A percentile compares a stretch with the other conserved stretches of the same genome.
Conservation (phyloP, 192 early-diverging fungal genomes). For the Coemansia sp. region DNA sequence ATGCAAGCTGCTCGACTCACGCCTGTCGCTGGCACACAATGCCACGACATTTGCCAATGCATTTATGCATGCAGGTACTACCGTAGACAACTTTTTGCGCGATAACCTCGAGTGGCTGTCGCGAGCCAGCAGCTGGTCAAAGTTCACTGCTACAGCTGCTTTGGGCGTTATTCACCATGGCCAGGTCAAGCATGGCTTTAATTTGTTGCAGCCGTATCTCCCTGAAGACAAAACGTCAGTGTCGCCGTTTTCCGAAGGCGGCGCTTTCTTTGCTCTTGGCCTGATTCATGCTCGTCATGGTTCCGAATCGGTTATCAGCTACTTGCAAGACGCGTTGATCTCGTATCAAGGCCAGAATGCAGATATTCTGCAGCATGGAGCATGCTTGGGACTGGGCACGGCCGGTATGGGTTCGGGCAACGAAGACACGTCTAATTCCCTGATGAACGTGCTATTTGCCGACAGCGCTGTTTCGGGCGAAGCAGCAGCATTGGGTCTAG, state of each 20-base stretch:
- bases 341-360: conserved; percentile 60
- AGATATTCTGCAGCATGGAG: conserved; percentile 96
- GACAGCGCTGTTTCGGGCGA: conserved; percentile 98
- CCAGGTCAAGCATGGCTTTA: conserved; percentile 82
- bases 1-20: conserved; percentile 82
- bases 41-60: conserved; percentile 96
- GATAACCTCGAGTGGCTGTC: conserved; percentile 97
- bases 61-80: conserved; percentile 97
- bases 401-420: conserved; percentile 95
- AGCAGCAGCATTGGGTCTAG: conserved; percentile 94
- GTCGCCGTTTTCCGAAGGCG: conserved; percentile 93
- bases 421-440: conserved; percentile 81
- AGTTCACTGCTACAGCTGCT: conserved; percentile 97
- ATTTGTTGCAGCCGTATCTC: conserved; percentile 87
- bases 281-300: conserved; percentile 97
- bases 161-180: conserved; percentile 98
- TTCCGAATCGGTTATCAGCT: conserved; percentile 68
- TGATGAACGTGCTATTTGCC: conserved; percentile 84
- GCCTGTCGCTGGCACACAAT: conserved; percentile 90
- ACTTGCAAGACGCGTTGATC: conserved; percentile 78
- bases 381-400: conserved; percentile 89
- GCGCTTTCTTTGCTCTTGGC: conserved; percentile 95
- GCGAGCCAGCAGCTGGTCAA: conserved; percentile 97
- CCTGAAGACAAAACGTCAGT: conserved; percentile 85
- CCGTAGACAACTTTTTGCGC: conserved; percentile 95